Base-by-base conservation (phyloP, 768 basidiomycete species). In the Pisolithus albus region DNA sequence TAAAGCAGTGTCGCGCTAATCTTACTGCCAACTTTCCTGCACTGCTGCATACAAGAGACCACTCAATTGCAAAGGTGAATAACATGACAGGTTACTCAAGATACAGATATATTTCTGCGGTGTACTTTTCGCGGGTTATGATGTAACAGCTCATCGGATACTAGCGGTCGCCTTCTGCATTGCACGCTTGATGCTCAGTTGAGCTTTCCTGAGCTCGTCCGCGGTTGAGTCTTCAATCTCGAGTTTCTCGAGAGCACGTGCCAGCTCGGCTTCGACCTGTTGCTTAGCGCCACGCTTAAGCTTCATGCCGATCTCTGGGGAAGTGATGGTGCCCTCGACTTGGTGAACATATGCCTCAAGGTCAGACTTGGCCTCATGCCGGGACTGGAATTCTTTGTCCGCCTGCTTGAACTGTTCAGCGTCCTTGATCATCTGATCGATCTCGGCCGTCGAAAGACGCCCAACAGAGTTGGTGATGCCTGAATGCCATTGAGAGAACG, bases 341-440 rank as follows among this genome's bases (percentile, higher is more conserved):
- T 92, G 89, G 77, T 95, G 92, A 65, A 99, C 80, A 76, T 97
- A 97, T 36, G 92, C 84, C 77, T 99, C 96, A 55, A 98, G 87
- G 72, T 97, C 94, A 45, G 93, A 90, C 73, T 94, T 96, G 57
- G 96, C 93, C 74, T 98, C 94, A 69, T 99, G 96, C 59, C 89
- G 89, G 51, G 94, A 86, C 56, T 92, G 90, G 82, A 95, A 98
- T 70, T 98, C 96, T 78, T 93, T 96, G 81, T 92, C 89, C 24
- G 88, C 91, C 68, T 84, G 82, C 79, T 93, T 94, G 83, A 82
- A 96, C 71, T 93, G 91, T 72, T 98, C 95, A 49, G 96, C 64
- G 66, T 98, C 95, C 80, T 94, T 93, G 79, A 98, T 96, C 96
- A 98, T 98, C 75, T 98, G 94, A 65, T 97, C 94, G 58, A 99